phyloP scores from a whole-genome alignment of 2,329 filamentous ascomycete species.

The Aspergillus alliaceus region DNA sequence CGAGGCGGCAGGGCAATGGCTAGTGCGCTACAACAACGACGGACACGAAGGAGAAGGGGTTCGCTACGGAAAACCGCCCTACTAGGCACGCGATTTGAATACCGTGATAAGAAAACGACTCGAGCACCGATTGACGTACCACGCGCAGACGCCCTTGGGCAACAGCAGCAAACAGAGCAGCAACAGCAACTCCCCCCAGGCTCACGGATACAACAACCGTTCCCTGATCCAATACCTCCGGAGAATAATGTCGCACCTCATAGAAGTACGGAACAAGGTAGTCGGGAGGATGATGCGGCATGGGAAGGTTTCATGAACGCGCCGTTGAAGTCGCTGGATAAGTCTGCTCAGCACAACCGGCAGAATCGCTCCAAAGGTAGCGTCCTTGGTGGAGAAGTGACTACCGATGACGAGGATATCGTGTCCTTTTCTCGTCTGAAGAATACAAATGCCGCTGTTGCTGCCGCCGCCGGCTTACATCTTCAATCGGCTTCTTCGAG shows the following conservation, averaged over 20 bases:
- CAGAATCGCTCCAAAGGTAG: slow-evolving; percentile 53
- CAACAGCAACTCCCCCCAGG: slow-evolving; percentile 7
- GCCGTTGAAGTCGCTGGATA: slow-evolving; percentile 19
- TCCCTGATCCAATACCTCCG: slow-evolving; percentile 10
- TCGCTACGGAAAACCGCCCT: slow-evolving; percentile 86
- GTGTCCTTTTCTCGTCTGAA: slow-evolving; percentile 61
- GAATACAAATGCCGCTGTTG: slow-evolving; percentile 29
- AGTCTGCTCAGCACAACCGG: slow-evolving; percentile 28
- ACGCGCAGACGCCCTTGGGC: slow-evolving; percentile 17
- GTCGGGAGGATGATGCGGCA: slow-evolving; percentile 4
- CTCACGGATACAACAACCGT: slow-evolving; percentile 5
- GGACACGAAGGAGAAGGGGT: slow-evolving; percentile 71
- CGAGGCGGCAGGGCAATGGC: slow-evolving; percentile 52
- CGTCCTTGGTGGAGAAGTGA: slow-evolving; percentile 64
- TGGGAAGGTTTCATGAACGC: slow-evolving; percentile 18
- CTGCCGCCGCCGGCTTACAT: slow-evolving; percentile 23
- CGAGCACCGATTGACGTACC: slow-evolving; percentile 14
- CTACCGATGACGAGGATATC: slow-evolving; percentile 80
- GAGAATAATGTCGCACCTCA: slow-evolving; percentile 14
- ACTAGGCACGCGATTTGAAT: slow-evolving; percentile 58
- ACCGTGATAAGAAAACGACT: slow-evolving; percentile 31
- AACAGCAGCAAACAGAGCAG: slow-evolving; percentile 11
- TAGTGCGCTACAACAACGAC: slow-evolving; percentile 50
- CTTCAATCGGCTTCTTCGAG: slow-evolving; percentile 53
- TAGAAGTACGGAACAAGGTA: slow-evolving; percentile 16